Conservation (phyloP, 2,329 filamentous ascomycete genomes). For the Sporothrix inflata region DNA sequence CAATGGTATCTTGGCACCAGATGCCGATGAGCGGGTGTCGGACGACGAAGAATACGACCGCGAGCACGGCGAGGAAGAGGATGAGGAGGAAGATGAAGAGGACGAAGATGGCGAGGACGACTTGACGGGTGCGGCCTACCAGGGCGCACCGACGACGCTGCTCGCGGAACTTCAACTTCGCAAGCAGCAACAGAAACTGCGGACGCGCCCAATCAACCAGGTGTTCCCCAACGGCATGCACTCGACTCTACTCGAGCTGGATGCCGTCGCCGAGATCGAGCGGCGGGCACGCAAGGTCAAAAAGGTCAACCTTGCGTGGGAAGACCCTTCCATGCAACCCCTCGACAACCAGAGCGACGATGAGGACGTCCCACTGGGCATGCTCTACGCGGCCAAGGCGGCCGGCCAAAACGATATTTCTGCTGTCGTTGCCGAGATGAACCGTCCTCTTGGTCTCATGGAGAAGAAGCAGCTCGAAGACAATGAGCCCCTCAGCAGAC, state of each 20-base stretch:
- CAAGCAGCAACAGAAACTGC: conserved; percentile 82
- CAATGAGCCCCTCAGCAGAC: conserved; percentile 81
- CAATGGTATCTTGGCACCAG: conserved; percentile 28
- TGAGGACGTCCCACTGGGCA: conserved; percentile 84
- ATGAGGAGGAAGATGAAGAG: conserved; percentile 47
- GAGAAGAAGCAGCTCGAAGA: conserved; percentile 86
- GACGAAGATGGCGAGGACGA: conserved; percentile 52
- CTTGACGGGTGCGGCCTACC: conserved; percentile 56
- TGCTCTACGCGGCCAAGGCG: conserved; percentile 70
- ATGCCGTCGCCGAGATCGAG: conserved; percentile 86
- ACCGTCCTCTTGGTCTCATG: conserved; percentile 73
- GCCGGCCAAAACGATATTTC: conserved; percentile 52
- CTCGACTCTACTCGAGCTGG: conserved; percentile 85
- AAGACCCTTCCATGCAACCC: conserved; percentile 62
- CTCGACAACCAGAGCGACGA: conserved; percentile 67
- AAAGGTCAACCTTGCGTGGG: conserved; percentile 88
- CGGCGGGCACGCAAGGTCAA: conserved; percentile 72
- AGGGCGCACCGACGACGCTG: conserved; percentile 82
- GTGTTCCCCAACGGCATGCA: conserved; percentile 77
- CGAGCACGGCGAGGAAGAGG: conserved; percentile 42
- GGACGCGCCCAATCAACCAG: conserved; percentile 70
- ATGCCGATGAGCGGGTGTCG: conserved; percentile 37
- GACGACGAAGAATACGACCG: conserved; percentile 44
- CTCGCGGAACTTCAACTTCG: conserved; percentile 89
- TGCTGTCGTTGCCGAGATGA: conserved; percentile 57